These are phyloP conservation scores for Rhodomyrtus psidioides DNA, from an alignment of 441 rosid species.

Conservation along the genomic window DNA sequence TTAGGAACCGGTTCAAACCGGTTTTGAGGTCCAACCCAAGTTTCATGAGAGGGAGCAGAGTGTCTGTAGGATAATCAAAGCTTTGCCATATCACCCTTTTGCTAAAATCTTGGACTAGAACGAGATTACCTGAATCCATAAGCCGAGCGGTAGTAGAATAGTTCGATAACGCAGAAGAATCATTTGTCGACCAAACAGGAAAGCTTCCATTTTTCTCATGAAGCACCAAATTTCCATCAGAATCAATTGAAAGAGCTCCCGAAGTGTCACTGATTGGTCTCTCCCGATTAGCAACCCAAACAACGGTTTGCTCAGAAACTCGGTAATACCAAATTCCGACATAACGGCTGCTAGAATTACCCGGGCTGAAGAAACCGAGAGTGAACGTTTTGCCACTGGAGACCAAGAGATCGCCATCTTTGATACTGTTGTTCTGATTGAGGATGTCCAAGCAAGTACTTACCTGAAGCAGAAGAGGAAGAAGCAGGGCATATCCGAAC, in stretches of 20 bases:
- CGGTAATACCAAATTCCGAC: constrained; percentile 17
- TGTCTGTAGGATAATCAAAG: constrained; percentile 1
- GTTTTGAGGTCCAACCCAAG: not conserved
- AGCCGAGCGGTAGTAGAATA: not conserved
- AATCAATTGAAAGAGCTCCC: not conserved
- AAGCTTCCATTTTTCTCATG: not conserved
- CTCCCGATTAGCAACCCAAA: not conserved
- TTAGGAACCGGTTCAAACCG: not conserved
- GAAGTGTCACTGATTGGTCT: not conserved
- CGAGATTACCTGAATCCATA: not conserved
- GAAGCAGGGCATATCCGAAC: not conserved
- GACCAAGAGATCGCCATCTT: constrained; percentile 5
- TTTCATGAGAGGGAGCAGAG: not conserved
- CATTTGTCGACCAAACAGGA: not conserved
- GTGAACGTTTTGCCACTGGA: constrained; percentile 1
- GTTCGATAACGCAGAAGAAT: not conserved
- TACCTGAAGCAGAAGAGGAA: not conserved
- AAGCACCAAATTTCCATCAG: not conserved
- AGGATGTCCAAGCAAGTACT: not conserved
- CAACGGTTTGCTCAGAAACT: constrained; percentile 7
- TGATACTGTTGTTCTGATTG: not conserved
- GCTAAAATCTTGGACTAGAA: not conserved
- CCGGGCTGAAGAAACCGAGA: constrained; percentile 18
- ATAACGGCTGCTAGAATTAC: not conserved
- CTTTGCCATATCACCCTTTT: not conserved